Conservation (phyloP, 164 flowering plant genomes). For the Tinospora cordifolia region DNA sequence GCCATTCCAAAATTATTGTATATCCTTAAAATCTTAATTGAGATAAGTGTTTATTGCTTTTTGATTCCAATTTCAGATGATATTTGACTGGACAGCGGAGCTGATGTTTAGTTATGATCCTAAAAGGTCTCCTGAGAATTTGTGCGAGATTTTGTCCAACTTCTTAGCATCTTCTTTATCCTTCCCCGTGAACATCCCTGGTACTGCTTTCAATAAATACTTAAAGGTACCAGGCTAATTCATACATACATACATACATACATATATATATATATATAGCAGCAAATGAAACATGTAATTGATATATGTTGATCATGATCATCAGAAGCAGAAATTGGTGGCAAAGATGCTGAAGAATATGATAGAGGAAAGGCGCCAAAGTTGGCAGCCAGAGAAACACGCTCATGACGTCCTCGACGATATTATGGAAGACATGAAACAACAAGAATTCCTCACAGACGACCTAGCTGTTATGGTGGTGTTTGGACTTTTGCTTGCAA, state of each 20-base stretch:
- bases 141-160: not conserved
- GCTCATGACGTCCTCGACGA: not conserved
- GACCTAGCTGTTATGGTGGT: not conserved
- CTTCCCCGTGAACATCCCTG: slow-evolving; percentile 11
- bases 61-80: too few relatives aligned
- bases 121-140: not conserved
- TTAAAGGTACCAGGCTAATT: not conserved
- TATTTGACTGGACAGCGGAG: not conserved
- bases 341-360: slow-evolving; percentile 55
- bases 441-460: not conserved
- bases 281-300: not conserved
- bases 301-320: not conserved
- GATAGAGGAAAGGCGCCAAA: slow-evolving; percentile 44
- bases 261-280: too few relatives aligned
- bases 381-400: slow-evolving; percentile 20
- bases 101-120: not conserved
- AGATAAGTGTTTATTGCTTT: too few relatives aligned
- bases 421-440: slow-evolving; percentile 1
- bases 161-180: not conserved
- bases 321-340: slow-evolving; percentile 77
- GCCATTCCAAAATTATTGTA: too few relatives aligned
- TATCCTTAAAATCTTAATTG: too few relatives aligned
- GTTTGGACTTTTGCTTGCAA: not conserved
- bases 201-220: slow-evolving; percentile 2
- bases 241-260: too few relatives aligned